These are phyloP conservation scores for Bretschneidera sinensis DNA, from an alignment of 345 rosid species.

Conservation along the genomic window DNA sequence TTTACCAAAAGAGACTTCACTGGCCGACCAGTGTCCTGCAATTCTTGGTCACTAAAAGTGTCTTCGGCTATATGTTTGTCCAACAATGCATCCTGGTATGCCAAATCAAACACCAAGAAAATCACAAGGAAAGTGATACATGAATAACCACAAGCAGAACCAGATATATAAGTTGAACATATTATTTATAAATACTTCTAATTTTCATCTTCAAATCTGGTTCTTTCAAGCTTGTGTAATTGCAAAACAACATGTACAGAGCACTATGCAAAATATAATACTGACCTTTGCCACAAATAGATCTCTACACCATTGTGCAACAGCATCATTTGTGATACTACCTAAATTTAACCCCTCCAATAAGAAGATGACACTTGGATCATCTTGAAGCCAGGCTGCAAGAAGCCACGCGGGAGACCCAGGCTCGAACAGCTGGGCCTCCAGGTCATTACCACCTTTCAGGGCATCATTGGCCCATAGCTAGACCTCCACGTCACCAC, in stretches of 20 bases:
- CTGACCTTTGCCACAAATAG: constrained; percentile 75
- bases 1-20: constrained; percentile 64
- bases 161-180: not conserved
- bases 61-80: constrained; percentile 67
- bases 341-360: too few species aligned
- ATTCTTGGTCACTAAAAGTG: constrained; percentile 59
- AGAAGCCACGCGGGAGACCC: too few species aligned
- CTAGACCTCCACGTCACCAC: too few species aligned
- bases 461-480: too few species aligned
- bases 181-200: not conserved
- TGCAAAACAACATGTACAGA: not conserved
- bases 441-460: too few species aligned
- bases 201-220: not conserved
- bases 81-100: constrained; percentile 62
- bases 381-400: too few species aligned
- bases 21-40: constrained; percentile 66
- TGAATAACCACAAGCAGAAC: not conserved
- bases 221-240: not conserved
- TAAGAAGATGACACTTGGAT: too few species aligned
- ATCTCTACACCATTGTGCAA: constrained; percentile 97
- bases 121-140: constrained; percentile 5
- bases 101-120: constrained; percentile 13
- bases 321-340: constrained; percentile 74
- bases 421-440: too few species aligned
- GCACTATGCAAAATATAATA: not conserved